Conservation (phyloP, 2,329 filamentous ascomycete genomes). For the Chaetomium sp. region DNA sequence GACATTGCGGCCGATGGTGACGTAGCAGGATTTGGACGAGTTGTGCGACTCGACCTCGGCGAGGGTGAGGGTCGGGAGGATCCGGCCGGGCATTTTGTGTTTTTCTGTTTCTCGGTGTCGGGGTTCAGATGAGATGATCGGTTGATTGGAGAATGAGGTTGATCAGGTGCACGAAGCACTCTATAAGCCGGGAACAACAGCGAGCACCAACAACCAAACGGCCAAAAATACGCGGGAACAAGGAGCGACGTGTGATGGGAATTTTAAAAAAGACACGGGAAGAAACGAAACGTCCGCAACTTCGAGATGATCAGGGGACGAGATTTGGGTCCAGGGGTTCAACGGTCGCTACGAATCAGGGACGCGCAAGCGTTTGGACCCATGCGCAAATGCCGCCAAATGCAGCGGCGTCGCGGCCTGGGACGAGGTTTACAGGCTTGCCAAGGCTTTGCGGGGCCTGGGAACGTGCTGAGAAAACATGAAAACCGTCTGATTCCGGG, state of each 20-base stretch:
- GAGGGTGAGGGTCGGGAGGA: constrained; percentile 73
- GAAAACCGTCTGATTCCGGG: constrained; percentile 6
- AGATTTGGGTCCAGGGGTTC: constrained; percentile 10
- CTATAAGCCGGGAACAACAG: too few relatives aligned
- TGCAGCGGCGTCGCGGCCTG: constrained; percentile 17
- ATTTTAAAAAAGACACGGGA: neutral
- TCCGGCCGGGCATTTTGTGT: constrained; percentile 64
- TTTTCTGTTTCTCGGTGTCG: neutral
- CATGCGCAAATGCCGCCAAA: constrained; percentile 9
- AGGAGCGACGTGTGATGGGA: neutral
- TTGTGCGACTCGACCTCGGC: constrained; percentile 79
- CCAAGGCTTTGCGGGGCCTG: neutral
- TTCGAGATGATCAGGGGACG: neutral
- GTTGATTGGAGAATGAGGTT: too few relatives aligned
- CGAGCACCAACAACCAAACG: too few relatives aligned
- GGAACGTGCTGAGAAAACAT: neutral
- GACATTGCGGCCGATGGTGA: constrained; percentile 82
- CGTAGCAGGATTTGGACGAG: constrained; percentile 78
- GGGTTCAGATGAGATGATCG: too few relatives aligned
- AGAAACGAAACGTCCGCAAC: neutral
- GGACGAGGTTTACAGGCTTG: constrained; percentile 3
- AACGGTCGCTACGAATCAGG: constrained; percentile 16
- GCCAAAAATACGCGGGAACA: too few relatives aligned
- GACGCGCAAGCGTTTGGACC: constrained; percentile 10
- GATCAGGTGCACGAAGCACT: neutral